A percentile compares a stretch with the other conserved stretches of the same genome.
Evolutionary conservation across 176 grass and related monocot genomes (phyloP).

Genomic region (Ensete ventricosum): DNA sequence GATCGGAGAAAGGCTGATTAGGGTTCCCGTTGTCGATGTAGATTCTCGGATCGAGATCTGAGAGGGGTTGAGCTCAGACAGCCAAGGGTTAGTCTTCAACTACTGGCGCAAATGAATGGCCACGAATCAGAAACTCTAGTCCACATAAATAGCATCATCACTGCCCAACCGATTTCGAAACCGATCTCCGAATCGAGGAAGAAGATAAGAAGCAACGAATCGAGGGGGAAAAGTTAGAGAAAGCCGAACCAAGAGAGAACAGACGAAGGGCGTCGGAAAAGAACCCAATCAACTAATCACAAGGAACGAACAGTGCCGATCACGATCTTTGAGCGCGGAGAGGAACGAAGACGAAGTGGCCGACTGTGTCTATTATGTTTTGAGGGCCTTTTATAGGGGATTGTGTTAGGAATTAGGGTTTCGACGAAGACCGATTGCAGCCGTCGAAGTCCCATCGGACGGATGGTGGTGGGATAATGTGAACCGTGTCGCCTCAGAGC

Average conservation of each 20-base stretch:
- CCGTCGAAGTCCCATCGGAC: background rate
- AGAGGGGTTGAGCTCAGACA: slow-evolving; percentile 29
- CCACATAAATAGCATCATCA: slow-evolving; percentile 18
- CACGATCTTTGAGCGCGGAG: background rate
- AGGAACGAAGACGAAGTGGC: background rate
- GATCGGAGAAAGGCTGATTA: too few species aligned
- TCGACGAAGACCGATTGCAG: background rate
- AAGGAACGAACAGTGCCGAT: too few species aligned
- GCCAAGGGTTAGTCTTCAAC: slow-evolving; percentile 43
- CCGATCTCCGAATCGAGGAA: too few species aligned
- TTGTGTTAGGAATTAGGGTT: background rate
- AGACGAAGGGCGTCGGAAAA: too few species aligned
- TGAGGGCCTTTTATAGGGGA: background rate
- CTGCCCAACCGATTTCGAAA: background rate
- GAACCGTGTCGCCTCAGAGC: too few species aligned
- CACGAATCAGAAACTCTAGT: slow-evolving; percentile 44
- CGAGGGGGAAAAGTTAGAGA: too few species aligned
- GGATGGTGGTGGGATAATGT: background rate
- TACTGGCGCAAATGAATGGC: slow-evolving; percentile 10
- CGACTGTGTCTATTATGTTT: background rate
- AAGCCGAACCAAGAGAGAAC: too few species aligned
- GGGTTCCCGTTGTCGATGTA: too few species aligned
- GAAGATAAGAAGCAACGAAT: too few species aligned
- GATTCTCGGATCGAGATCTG: too few species aligned
- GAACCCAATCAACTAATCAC: too few species aligned